These are phyloP conservation scores for Malus hybrid DNA, from an alignment of 331 rosid species.

Conservation along the genomic window DNA sequence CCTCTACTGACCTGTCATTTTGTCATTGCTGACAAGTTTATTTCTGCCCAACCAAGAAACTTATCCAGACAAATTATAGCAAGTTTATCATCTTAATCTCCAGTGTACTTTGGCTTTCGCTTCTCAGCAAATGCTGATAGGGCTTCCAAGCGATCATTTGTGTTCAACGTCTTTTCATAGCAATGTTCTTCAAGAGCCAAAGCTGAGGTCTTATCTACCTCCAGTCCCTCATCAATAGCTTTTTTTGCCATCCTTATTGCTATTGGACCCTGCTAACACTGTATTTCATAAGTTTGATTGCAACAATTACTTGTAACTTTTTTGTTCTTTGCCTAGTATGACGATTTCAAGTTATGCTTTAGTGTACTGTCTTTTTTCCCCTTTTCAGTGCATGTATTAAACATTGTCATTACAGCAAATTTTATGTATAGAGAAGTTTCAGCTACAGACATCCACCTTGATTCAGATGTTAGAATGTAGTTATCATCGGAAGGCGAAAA, in stretches of 20 bases:
- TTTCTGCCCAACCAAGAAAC: background rate
- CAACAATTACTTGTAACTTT: background rate
- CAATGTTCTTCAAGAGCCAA: conserved; percentile 67
- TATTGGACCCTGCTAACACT: conserved; percentile 68
- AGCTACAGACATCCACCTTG: background rate
- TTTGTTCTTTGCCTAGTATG: background rate
- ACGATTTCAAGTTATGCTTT: background rate
- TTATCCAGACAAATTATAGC: background rate
- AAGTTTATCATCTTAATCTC: conserved; percentile 36
- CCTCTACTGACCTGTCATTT: background rate
- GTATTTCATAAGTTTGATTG: background rate
- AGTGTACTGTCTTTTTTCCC: background rate
- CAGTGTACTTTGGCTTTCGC: conserved; percentile 65
- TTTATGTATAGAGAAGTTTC: background rate
- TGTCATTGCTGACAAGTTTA: background rate
- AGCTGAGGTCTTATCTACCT: conserved; percentile 41
- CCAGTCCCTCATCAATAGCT: conserved; percentile 55
- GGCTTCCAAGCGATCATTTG: conserved; percentile 83
- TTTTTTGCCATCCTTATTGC: conserved; percentile 81
- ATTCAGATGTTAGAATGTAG: background rate
- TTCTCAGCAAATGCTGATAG: conserved; percentile 87
- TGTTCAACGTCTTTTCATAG: conserved; percentile 57
- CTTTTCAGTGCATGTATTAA: background rate
- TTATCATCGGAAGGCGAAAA: background rate
- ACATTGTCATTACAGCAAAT: background rate